Conservation (phyloP, 768 basidiomycete genomes). For the Pulveroboletus ravenelii region DNA sequence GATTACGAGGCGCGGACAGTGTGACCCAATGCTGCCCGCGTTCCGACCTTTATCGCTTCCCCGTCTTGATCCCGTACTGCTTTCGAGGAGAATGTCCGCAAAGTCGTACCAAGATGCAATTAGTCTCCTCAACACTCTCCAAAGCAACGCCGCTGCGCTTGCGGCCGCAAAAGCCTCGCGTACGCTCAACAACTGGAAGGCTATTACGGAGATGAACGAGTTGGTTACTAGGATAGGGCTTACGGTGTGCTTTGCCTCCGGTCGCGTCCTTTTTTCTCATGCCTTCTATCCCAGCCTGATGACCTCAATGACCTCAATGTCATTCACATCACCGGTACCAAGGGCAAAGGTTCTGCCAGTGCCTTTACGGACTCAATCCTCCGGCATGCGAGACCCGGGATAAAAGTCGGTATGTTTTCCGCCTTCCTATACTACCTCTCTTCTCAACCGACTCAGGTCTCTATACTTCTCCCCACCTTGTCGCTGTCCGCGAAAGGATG, state of each 20-base stretch:
- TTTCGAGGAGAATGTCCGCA: conserved; percentile 45
- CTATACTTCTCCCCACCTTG: conserved; percentile 95
- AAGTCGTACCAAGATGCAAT: conserved; percentile 68
- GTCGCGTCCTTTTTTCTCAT: conserved; percentile 10
- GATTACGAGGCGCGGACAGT: not conserved
- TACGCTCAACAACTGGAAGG: conserved; percentile 44
- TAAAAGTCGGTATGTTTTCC: conserved; percentile 68
- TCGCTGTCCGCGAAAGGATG: conserved; percentile 93
- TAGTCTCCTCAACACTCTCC: conserved; percentile 69
- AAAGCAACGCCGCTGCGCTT: conserved; percentile 91
- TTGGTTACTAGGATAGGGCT: conserved; percentile 87
- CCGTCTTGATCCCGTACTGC: conserved; percentile 1
- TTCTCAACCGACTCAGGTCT: conserved; percentile 50
- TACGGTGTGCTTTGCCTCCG: conserved; percentile 44
- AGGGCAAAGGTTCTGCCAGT: conserved; percentile 96
- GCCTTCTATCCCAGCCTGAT: conserved; percentile 47
- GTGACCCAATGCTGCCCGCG: conserved; percentile 6
- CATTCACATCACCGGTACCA: conserved; percentile 95
- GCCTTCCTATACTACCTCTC: not conserved
- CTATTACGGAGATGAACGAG: conserved; percentile 86
- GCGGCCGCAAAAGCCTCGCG: conserved; percentile 78
- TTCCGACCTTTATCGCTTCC: conserved; percentile 6
- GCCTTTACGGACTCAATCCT: conserved; percentile 89
- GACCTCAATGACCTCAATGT: conserved; percentile 88
- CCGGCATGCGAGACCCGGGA: conserved; percentile 63